Evolutionary conservation across 1,284 basidiomycete genomes (phyloP), one percentile per base, ranked within the genome.

Genomic region (Leccinum pachyderme): DNA sequence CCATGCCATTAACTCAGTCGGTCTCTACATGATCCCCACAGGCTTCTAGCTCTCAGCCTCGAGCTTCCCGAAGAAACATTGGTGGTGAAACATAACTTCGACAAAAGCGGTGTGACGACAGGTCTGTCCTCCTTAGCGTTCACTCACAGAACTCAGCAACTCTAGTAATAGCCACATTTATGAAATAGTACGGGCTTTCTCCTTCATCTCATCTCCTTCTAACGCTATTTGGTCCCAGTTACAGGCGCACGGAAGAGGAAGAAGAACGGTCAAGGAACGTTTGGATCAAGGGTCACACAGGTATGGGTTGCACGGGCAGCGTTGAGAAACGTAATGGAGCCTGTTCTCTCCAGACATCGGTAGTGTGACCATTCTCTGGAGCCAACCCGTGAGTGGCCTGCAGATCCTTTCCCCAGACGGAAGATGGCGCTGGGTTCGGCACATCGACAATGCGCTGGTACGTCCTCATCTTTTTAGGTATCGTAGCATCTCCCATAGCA

Each of bases 51-150:
- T 0, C 60, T 80, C 4, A 81, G 82, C 6, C 72, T 86, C 33
- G 83, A 84, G 62, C 75, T 86, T 13, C 81, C 78, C 0, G 80
- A 82, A 62, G 78, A 84, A 22, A 76, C 76, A 6, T 71, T 86
- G 32, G 76, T 78, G 4, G 70, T 81, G 15, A 71, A 77, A 46
- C 83, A 86, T 64, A 66, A 65, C 7, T 49, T 53, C 11, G 41
- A 61, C 4, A 49, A 33, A n/a, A 8, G 13, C 5, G 35, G 50
- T 29, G 31, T 28, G 44, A 47, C 50, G 13, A n/a, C 47, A 9
- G 5, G 57, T 31, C 52, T 25, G 9, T n/a, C 31, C 8, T 31
- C 22, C 5, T 28, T 7, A 0, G 11, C 4, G 8, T 46, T 28
- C 3, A 15, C 7, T 39, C 31, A 1, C n/a, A 25, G 4, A 2